Evolutionary conservation across 2,329 filamentous ascomycete genomes (phyloP), one percentile per base, ranked within the genome.

Genomic region (Neofusicoccum parvum): DNA sequence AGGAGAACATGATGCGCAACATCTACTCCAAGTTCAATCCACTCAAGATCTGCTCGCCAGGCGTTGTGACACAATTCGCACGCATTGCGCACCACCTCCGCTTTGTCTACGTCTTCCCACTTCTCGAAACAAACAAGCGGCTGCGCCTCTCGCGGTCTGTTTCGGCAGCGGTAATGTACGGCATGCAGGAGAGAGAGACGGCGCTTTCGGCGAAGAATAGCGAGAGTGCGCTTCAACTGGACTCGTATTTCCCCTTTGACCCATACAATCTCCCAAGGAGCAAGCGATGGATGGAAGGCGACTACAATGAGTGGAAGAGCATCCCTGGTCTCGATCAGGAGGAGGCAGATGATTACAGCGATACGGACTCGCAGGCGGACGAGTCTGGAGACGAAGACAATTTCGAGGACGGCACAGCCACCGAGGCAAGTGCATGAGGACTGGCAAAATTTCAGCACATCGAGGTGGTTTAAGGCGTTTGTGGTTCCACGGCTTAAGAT

Each of bases 181-280:
- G 63, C 48, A 12, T 76, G 0, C 73, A 84, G 5, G 82, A 85
- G 64, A 84, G 87, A 53, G 86, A 88, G 70, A 86, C 82, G 64
- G 81, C 81, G 1, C 78, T 81, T 48, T 80, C 77, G 10, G 76
- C 75, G 62, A 82, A 82, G 71, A 85, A 88, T 63, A 90, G 91
- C 66, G 92, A 97, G 70, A 88, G 89, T 68, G 90, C 88, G 72
- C 89, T 94, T 72, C 90, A 97, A 77, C 85, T 99, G 1, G 94
- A 98, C 71, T 91, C 93, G 0, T 97, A 96, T 76, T 99, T 98
- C 73, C 95, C 95, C 0, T 99, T 99, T 73, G 95, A 99, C 75
- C 96, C 96, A 2, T 99, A 98, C 77, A 90, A 94, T 72, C 82
- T 99, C 58, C 94, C 94, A 0, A 83, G 88, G 70, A 97, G 94